Evolutionary conservation across 163 green algal genomes (phyloP), one percentile per base, ranked within the genome.

Genomic region (Chlorella variabilis): DNA sequence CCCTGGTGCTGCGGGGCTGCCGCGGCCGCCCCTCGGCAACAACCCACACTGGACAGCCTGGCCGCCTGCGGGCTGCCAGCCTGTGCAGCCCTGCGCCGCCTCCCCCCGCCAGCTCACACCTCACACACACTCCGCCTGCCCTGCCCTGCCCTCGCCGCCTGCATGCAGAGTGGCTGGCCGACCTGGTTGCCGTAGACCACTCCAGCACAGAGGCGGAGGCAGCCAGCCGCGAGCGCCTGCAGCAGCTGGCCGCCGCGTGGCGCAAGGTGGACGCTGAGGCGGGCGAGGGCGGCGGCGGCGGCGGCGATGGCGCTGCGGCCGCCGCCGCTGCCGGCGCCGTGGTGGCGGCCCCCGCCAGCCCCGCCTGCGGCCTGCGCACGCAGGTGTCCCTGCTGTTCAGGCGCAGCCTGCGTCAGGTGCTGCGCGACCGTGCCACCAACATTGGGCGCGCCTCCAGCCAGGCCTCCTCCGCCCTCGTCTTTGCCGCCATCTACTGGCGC

Each of bases 401-500:
- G 59, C 88, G 95, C 42, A 92, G 87, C 42, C 97, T 93, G 94
- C 90, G 90, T 25, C 95, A 98, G 91, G 90, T 94, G 41, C 90
- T 84, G 7, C 89, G 96, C 13, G 96, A 98, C 90, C 93, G 91
- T 79, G 87, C 91, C 9, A 94, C 96, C 38, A 94, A 91, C 63
- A 66, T 95, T 13, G 87, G 93, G 3, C 85, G 92, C 23, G 83
- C 81, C 25, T 87, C 84, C 36, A 84, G 83, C 70, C 89, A 91
- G 73, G 58, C 90, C 3, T 92, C 83, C 41, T 96, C 91, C 20
- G 96, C 95, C 1, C 23, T 96, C 38, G 92, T 99, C 59, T 99
- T 99, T 85, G 96, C 94, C 29, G 82, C 86, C 84, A 98, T 99
- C 88, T 99, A 94, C 90, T 97, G 89, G 77, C 87, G 92, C 48